A percentile compares a stretch with the other conserved stretches of the same genome.
Evolutionary conservation across 1,284 basidiomycete genomes (phyloP).

Genomic region (Porodaedalea pini): DNA sequence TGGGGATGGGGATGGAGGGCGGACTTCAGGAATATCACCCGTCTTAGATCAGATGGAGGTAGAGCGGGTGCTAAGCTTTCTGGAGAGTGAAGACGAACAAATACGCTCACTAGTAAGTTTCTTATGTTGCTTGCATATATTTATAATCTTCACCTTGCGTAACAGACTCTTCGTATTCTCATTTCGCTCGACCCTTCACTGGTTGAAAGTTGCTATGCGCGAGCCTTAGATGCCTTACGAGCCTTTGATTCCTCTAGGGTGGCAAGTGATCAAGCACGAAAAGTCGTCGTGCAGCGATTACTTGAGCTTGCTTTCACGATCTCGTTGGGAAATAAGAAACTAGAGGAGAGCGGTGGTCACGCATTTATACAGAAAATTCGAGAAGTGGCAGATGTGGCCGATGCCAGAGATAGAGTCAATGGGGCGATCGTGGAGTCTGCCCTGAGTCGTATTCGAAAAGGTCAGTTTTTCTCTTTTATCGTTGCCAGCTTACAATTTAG

Average conservation of each 20-base stretch:
- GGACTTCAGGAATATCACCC: conserved; percentile 39
- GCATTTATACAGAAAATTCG: background rate
- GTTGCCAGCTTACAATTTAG: background rate
- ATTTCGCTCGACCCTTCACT: conserved; percentile 9
- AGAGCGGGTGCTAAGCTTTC: conserved; percentile 58
- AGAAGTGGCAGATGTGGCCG: conserved; percentile 3
- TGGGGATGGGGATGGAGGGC: background rate
- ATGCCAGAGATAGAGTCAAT: background rate
- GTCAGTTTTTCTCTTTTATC: background rate
- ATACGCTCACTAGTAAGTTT: conserved; percentile 54
- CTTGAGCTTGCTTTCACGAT: conserved; percentile 9
- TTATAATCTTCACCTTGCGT: background rate
- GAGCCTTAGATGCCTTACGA: conserved; percentile 5
- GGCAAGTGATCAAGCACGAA: background rate
- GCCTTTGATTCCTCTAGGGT: background rate
- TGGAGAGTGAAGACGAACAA: conserved; percentile 55
- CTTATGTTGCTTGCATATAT: conserved; percentile 3
- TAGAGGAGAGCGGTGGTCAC: background rate
- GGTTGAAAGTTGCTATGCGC: conserved; percentile 10
- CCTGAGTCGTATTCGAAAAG: conserved; percentile 1
- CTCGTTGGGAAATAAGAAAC: background rate
- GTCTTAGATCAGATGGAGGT: conserved; percentile 67
- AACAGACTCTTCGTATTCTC: conserved; percentile 8
- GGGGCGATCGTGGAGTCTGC: conserved; percentile 6
- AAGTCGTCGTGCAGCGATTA: background rate